Conservation (phyloP, 768 basidiomycete species). For the Cantharellus anzutake region DNA sequence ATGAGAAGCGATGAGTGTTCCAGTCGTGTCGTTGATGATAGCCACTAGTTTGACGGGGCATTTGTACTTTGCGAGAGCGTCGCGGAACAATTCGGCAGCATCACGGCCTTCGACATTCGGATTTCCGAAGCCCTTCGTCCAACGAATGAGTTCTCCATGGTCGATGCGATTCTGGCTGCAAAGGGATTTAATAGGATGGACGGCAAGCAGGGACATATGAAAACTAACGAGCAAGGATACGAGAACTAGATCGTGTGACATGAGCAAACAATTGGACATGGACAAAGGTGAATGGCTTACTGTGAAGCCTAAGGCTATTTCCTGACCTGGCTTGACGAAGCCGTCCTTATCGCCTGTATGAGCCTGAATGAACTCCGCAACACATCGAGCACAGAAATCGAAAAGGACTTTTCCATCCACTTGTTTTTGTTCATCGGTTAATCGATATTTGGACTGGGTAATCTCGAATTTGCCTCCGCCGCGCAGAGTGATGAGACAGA, state of each 20-base stretch:
- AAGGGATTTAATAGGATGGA: background rate
- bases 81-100: slow-evolving; percentile 82
- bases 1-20: slow-evolving; percentile 89
- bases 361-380: slow-evolving; percentile 72
- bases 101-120: slow-evolving; percentile 81
- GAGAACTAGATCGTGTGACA: slow-evolving; percentile 43
- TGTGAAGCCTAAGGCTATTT: slow-evolving; percentile 79
- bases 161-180: slow-evolving; percentile 82
- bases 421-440: slow-evolving; percentile 95
- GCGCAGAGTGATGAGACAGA: slow-evolving; percentile 83
- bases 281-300: slow-evolving; percentile 26
- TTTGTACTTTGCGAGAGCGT: slow-evolving; percentile 54
- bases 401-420: slow-evolving; percentile 91
- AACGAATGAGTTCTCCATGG: slow-evolving; percentile 84
- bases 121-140: slow-evolving; percentile 99
- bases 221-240: slow-evolving; percentile 75
- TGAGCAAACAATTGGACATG: background rate
- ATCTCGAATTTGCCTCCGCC: slow-evolving; percentile 95
- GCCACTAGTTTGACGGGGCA: slow-evolving; percentile 73
- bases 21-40: slow-evolving; percentile 95
- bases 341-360: slow-evolving; percentile 31
- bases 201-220: background rate
- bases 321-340: slow-evolving; percentile 20
- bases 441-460: slow-evolving; percentile 90
- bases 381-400: slow-evolving; percentile 91